Base-by-base conservation (phyloP, 2,329 filamentous ascomycete genomes). In the Botrytis paeoniae region DNA sequence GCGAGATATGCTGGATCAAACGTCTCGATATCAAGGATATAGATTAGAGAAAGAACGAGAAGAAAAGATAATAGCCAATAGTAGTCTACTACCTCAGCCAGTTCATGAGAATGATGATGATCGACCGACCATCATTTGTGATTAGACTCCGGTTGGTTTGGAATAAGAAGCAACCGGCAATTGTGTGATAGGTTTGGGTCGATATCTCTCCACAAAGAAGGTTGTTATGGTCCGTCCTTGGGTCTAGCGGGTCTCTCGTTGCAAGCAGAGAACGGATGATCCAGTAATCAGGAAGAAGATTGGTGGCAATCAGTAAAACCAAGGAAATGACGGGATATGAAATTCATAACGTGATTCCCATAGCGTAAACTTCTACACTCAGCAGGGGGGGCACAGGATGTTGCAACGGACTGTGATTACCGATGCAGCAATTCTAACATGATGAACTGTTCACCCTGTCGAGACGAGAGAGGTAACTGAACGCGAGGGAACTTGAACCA, bases 271-370 rank as follows among this genome's bases (percentile, higher is more conserved):
- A 64, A 72, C 69, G 73, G 59, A 72, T 73, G 69, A 60, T 74
- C 75, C 76, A 77, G 71, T 79, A 73, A 76, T 70, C 45, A 66
- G 66, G n/a, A 37, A 65, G 64, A 37, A 41, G 61, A 75, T 72
- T 57, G 51, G 74, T 76, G 73, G 68, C 75, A 72, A 71, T 61
- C 69, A 39, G 32, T 43, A 71, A 62, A 72, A 72, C 45, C 73
- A 75, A 65, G 71, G 60, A 75, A 72, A 74, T 69, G 65, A 75
- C 77, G 77, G 77, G 78, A 78, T 59, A 66, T 73, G 66, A 73
- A 70, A 62, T 69, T 73, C 74, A 75, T 80, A 80, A 79, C 77
- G 79, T 81, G 80, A 80, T 79, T 61, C 73, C 69, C 74, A 74
- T 73, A 70, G 63, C 65, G 59, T 71, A 62, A 62, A 59, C 37